phyloP scores from a whole-genome alignment of 139 green algal genomes.

The Mychonastes homosphaera region DNA sequence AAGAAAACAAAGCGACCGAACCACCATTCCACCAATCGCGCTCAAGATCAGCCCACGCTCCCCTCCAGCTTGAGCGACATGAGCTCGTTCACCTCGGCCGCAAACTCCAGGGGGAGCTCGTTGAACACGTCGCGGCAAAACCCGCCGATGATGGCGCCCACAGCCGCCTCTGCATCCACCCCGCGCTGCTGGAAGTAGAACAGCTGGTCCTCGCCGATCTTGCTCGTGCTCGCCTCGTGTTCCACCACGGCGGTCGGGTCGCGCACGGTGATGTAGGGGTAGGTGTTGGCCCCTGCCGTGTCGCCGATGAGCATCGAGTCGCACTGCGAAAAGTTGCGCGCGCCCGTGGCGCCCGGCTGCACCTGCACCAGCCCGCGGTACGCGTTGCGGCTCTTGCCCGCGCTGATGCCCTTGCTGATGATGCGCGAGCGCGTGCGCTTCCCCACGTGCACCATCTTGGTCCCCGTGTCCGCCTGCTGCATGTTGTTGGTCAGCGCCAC shows the following conservation, averaged over 20 bases:
- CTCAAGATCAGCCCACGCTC: constrained; percentile 68
- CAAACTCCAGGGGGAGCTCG: constrained; percentile 97
- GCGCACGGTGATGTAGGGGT: constrained; percentile 95
- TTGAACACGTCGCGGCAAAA: constrained; percentile 99
- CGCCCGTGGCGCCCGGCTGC: constrained; percentile 60
- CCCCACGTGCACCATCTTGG: constrained; percentile 98
- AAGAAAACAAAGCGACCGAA: too few relatives aligned
- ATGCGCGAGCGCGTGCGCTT: constrained; percentile 95
- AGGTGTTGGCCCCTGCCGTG: constrained; percentile 91
- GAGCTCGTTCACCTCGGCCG: constrained; percentile 93
- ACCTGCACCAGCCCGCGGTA: constrained; percentile 78
- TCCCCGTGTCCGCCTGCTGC: constrained; percentile 77
- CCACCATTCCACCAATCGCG: too few relatives aligned
- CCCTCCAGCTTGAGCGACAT: constrained; percentile 99
- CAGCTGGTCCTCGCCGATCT: constrained; percentile 99
- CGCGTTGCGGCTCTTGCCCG: constrained; percentile 40
- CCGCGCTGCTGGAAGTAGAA: constrained; percentile 99
- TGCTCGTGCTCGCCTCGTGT: constrained; percentile 93
- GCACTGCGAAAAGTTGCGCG: constrained; percentile 94
- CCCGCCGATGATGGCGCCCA: constrained; percentile 94
- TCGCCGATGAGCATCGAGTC: constrained; percentile 99
- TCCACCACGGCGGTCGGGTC: constrained; percentile 85
- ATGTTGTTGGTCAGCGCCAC: constrained; percentile 97
- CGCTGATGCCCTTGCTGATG: constrained; percentile 96
- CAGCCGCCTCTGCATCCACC: constrained; percentile 81